A percentile compares a stretch with the other conserved stretches of the same genome.
Evolutionary conservation across 2,329 filamentous ascomycete species (phyloP).

Genomic region (Tolypocladium paradoxum): DNA sequence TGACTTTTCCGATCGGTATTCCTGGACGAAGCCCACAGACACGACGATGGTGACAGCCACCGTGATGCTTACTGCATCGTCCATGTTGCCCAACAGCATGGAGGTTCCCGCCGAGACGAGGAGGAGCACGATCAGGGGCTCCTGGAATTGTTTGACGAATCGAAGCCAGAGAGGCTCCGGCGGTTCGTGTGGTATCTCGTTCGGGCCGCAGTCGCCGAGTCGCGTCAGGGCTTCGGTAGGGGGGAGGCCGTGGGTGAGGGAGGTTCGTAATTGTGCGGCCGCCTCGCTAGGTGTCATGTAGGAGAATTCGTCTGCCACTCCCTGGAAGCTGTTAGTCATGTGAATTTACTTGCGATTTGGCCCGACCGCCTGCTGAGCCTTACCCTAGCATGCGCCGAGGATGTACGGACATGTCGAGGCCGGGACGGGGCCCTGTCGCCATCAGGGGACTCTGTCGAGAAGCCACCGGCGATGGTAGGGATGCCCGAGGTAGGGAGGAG

Average conservation of each 20-base stretch:
- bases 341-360: too few species aligned
- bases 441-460: slow-evolving; percentile 13
- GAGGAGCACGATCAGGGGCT: slow-evolving; percentile 86
- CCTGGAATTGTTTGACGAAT: slow-evolving; percentile 93
- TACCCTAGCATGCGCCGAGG: slow-evolving; percentile 46
- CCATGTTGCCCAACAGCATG: slow-evolving; percentile 81
- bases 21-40: slow-evolving; percentile 89
- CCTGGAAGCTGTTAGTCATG: slow-evolving; percentile 20
- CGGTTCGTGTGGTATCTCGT: slow-evolving; percentile 89
- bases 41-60: slow-evolving; percentile 96
- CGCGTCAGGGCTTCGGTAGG: slow-evolving; percentile 71
- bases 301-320: slow-evolving; percentile 48
- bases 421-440: slow-evolving; percentile 16
- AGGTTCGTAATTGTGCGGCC: slow-evolving; percentile 68
- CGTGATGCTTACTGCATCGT: slow-evolving; percentile 92
- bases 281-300: slow-evolving; percentile 68
- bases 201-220: slow-evolving; percentile 72
- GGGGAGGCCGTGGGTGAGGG: slow-evolving; percentile 70
- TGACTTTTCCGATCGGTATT: slow-evolving; percentile 95
- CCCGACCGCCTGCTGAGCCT: slow-evolving; percentile 7
- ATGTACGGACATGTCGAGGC: slow-evolving; percentile 33
- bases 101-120: slow-evolving; percentile 82
- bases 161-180: slow-evolving; percentile 92
- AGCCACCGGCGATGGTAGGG: slow-evolving; percentile 19
- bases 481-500: slow-evolving; percentile 23